A percentile compares a stretch with the other conserved stretches of the same genome.
These are phyloP conservation scores for Diatrype stigma DNA, from an alignment of 2,329 filamentous ascomycete species.

Conservation along the genomic window DNA sequence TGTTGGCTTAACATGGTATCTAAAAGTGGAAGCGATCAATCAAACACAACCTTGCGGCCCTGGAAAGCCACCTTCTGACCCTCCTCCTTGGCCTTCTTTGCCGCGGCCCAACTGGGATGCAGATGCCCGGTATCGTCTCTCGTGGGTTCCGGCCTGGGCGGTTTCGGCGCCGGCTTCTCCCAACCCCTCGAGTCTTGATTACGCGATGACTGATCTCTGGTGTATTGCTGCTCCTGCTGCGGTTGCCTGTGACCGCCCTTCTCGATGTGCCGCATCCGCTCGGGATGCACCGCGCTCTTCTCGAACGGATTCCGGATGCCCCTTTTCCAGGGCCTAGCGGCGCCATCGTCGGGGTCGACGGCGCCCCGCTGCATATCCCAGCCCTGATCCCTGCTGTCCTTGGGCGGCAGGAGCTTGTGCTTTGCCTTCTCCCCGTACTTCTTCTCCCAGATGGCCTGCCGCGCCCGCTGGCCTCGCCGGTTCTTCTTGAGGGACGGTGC, in stretches of 20 bases:
- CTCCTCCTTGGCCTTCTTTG: slow-evolving; percentile 56
- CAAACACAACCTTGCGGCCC: slow-evolving; percentile 57
- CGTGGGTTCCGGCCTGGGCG: slow-evolving; percentile 33
- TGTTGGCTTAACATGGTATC: too few species aligned
- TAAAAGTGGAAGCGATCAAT: slow-evolving; percentile 38
- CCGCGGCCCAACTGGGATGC: slow-evolving; percentile 64
- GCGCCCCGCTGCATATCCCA: slow-evolving; percentile 58
- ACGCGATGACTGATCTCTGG: background rate
- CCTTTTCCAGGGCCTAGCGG: slow-evolving; percentile 46
- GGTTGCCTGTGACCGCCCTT: background rate
- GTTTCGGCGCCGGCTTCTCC: slow-evolving; percentile 17
- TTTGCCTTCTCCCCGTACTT: slow-evolving; percentile 71
- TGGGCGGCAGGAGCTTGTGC: slow-evolving; percentile 43
- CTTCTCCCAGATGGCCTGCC: slow-evolving; percentile 75
- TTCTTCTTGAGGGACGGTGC: slow-evolving; percentile 63
- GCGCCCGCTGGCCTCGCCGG: slow-evolving; percentile 69
- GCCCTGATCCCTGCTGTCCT: slow-evolving; percentile 41
- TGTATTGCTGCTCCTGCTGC: slow-evolving; percentile 1
- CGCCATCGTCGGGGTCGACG: slow-evolving; percentile 31
- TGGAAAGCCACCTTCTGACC: slow-evolving; percentile 48
- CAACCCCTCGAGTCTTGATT: slow-evolving; percentile 4
- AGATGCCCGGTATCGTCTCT: slow-evolving; percentile 48
- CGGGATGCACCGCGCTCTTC: slow-evolving; percentile 26
- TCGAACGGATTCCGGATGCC: slow-evolving; percentile 34
- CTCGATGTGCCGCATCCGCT: slow-evolving; percentile 31